Evolutionary conservation across 2,329 filamentous ascomycete genomes (phyloP).

Genomic region (Aspergillus aculeatus): DNA sequence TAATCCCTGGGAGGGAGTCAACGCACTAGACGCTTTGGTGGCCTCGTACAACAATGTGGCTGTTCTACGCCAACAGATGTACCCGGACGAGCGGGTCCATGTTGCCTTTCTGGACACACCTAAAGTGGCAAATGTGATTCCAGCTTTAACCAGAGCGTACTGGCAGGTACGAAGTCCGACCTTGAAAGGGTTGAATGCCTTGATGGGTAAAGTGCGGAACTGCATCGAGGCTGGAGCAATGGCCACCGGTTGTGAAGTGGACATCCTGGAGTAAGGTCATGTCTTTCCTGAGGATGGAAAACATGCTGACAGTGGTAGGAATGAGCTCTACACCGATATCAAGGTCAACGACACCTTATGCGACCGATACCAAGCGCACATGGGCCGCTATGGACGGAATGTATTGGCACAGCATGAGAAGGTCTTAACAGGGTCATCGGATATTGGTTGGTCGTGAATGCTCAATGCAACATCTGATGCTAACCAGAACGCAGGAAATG

Average conservation of each 20-base stretch:
- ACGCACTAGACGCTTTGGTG: constrained; percentile 59
- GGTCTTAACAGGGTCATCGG: constrained; percentile 46
- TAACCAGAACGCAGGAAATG: constrained; percentile 44
- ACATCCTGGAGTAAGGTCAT: constrained; percentile 31
- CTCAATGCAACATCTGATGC: background rate
- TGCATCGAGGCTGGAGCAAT: constrained; percentile 39
- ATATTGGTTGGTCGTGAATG: constrained; percentile 41
- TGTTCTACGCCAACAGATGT: constrained; percentile 57
- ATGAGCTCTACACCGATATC: constrained; percentile 46
- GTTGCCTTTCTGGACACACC: constrained; percentile 56
- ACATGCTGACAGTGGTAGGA: constrained; percentile 5
- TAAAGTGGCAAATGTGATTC: constrained; percentile 57
- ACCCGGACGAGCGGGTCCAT: constrained; percentile 54
- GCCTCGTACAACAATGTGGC: constrained; percentile 48
- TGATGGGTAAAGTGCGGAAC: constrained; percentile 30
- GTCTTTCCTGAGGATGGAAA: background rate
- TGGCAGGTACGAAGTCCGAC: constrained; percentile 50
- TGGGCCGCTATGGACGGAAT: constrained; percentile 42
- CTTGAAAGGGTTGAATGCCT: constrained; percentile 38
- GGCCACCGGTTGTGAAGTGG: constrained; percentile 35
- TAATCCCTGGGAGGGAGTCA: constrained; percentile 60
- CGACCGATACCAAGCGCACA: constrained; percentile 45
- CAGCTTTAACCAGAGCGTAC: constrained; percentile 48
- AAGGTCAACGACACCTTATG: constrained; percentile 48
- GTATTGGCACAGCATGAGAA: constrained; percentile 40